Evolutionary conservation across 1,139 yeast genomes (phyloP), one percentile per base, ranked within the genome.

Genomic region (Yamadazyma spencermartinsiae): DNA sequence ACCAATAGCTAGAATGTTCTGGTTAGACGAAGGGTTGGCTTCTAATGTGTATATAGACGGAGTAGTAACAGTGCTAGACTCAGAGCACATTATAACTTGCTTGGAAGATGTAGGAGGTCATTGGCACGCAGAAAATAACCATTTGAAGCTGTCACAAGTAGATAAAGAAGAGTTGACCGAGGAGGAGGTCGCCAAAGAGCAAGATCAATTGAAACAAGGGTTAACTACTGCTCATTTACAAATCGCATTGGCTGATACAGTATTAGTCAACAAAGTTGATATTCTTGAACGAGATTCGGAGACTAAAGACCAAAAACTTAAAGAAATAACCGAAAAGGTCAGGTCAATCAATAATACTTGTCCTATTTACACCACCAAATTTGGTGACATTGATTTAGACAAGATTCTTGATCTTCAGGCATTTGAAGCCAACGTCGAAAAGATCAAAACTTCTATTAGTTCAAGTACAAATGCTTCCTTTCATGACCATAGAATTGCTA

Each of bases 1-100:
- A 0, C 98, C 98, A 0, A 88, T 92, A 26, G 96, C 97, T 7
- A 80, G 82, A 49, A 92, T 92, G 96, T 92, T 92, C 61, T 92
- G 98, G 98, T 71, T 90, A 29, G 98, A 92, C 58, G 94, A 86
- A 25, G 97, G 92, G 0, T 67, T 92, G 40, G 74, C 83, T 10
- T 82, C 96, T 5, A 82, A 80, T 48, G 87, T 92, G 2, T 87
- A 86, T 57, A 83, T 92, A 31, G 98, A 92, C 61, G 96, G 97
- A 0, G 89, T 92, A 4, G 76, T 94, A n/a, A 86, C 97, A 0
- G 97, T 94, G 4, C 69, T 92, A 34, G 98, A 92, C 60, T 72
- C 87, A 0, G 80, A 75, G 37, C 82, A 89, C 52, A 81, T 92
- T 24, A 52, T 74, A 15, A 68, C 67, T 38, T 82, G 87, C 46